Evolutionary conservation across 345 rosid species (phyloP), one percentile per base, ranked within the genome.

Genomic region (Salix koriyanagi): DNA sequence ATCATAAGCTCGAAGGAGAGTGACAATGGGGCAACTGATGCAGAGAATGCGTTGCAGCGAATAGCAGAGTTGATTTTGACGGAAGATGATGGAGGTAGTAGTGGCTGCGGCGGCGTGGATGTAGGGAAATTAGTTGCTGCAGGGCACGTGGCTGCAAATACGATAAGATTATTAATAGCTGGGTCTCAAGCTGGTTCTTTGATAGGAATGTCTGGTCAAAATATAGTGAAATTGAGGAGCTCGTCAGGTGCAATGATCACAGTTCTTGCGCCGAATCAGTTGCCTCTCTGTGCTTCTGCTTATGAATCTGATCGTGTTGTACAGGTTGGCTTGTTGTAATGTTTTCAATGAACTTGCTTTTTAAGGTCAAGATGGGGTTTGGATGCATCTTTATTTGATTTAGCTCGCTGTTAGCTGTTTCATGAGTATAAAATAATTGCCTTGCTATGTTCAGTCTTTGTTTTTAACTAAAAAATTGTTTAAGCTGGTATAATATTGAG

Each of bases 211-310:
- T 87, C 92, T 54, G 92, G 91, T 48, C 89, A 87, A 80, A 90
- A 90, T 72, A 90, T 90, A 32, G 92, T 81, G 83, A 90, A 87
- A 76, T 71, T 89, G 69, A 90, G 92, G 87, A 83, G 75, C 70
- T 86, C 90, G 1, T 89, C 88, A 6, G 89, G 91, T 69, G 94
- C 92, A 68, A 74, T 88, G 1, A 86, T 90, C 21, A 79, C 89
- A 4, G 81, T 90, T 62, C 86, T 90, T 67, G 89, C 91, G 67
- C 92, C 91, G 0, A 87, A 84, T 77, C 94, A 90, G 80, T 79
- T 89, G 79, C 92, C 92, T 37, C 79, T 87, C 8, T 88, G 92
- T 71, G 94, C 91, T 25, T 90, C 92, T 67, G 91, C 94, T 70
- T 81, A 70, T 79, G 92, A 90, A 83, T 89, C 92, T 75, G 94